Conservation (phyloP, 805 yeast species). For the Lipomyces chichibuensis region DNA sequence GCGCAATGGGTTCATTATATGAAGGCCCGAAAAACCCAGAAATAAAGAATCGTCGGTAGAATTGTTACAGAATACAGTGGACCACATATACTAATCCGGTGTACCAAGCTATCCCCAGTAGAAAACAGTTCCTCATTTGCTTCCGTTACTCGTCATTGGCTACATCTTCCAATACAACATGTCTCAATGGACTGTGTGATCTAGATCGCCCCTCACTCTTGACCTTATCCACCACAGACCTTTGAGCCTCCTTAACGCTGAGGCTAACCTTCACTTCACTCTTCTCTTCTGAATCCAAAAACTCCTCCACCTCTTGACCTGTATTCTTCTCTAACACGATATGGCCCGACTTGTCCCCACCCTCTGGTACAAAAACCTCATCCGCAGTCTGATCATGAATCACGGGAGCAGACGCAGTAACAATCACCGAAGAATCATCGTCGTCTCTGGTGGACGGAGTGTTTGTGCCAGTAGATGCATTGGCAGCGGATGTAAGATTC, state of each 20-base stretch:
- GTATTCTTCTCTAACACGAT: constrained; percentile 23
- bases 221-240: constrained; percentile 1
- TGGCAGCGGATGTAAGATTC: neutral
- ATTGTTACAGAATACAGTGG: neutral
- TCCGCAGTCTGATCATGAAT: constrained; percentile 6
- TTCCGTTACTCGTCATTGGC: constrained; percentile 19
- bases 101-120: neutral
- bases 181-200: constrained; percentile 28
- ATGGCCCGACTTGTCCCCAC: constrained; percentile 25
- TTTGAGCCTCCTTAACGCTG: neutral
- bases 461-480: neutral
- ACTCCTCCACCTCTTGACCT: constrained; percentile 30
- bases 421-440: constrained; percentile 26
- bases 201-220: constrained; percentile 12
- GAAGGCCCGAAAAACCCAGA: neutral
- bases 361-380: constrained; percentile 29
- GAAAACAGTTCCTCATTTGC: neutral
- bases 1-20: neutral
- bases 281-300: constrained; percentile 28
- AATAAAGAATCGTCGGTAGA: neutral
- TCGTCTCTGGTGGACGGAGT: constrained; percentile 9
- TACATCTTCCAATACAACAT: constrained; percentile 33
- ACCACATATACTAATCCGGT: neutral
- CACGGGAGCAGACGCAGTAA: constrained; percentile 22
- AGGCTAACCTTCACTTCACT: constrained; percentile 14